A percentile compares a stretch with the other conserved stretches of the same genome.
Conservation (phyloP, 768 basidiomycete species). For the Pleurotus djamor region DNA sequence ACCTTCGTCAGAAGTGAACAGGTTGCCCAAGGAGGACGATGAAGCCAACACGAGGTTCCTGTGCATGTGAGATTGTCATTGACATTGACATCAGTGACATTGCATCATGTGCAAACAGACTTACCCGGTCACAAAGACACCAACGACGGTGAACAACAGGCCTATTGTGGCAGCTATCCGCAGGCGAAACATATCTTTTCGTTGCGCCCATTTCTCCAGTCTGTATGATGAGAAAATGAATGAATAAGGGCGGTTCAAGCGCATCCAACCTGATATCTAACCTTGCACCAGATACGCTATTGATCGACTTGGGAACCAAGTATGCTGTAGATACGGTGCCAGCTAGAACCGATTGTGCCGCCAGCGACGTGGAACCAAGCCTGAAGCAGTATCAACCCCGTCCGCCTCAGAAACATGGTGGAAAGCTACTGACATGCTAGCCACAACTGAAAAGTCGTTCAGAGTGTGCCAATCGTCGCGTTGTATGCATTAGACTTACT, state of each 20-base stretch:
- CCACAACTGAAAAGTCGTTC: neutral
- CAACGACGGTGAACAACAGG: too few relatives aligned
- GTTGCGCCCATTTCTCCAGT: too few relatives aligned
- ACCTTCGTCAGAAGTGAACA: conserved; percentile 9
- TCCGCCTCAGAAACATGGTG: neutral
- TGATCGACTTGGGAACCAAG: neutral
- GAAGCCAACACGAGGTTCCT: conserved; percentile 5
- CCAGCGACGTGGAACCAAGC: conserved; percentile 6
- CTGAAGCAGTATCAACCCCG: neutral
- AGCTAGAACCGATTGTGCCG: conserved; percentile 7
- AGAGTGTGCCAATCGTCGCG: neutral
- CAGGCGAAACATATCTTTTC: too few relatives aligned
- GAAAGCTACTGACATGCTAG: conserved; percentile 1
- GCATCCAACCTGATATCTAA: neutral
- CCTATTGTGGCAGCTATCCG: too few relatives aligned
- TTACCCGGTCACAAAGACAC: too few relatives aligned
- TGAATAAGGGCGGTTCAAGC: neutral
- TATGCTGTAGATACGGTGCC: conserved; percentile 7
- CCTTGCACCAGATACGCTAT: neutral
- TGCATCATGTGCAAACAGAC: too few relatives aligned
- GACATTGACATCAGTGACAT: too few relatives aligned
- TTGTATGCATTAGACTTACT: neutral
- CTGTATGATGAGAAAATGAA: neutral
- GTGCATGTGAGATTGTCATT: neutral
- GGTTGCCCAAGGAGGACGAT: neutral